phyloP scores from a whole-genome alignment of 225 moss, liverwort and hornwort species.

The Anthoceros angustus region DNA sequence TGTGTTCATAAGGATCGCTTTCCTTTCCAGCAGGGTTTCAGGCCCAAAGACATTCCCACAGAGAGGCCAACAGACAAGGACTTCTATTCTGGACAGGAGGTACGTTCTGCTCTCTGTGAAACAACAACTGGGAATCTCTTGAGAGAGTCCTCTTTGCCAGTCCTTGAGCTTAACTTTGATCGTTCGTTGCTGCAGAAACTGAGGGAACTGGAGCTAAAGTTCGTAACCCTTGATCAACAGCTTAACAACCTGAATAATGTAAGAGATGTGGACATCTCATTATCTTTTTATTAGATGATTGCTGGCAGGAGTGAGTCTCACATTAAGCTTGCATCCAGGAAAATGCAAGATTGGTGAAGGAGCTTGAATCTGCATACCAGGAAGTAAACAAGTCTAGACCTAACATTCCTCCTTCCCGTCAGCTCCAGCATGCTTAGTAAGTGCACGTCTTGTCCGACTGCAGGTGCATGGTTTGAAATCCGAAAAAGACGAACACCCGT shows the following conservation, averaged over 20 bases:
- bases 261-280: neutral
- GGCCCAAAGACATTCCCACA: neutral
- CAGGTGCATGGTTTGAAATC: slow-evolving; percentile 27
- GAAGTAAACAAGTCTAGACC: slow-evolving; percentile 25
- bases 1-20: no score
- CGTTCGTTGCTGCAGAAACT: slow-evolving; percentile 31
- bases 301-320: no score
- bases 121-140: neutral
- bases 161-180: neutral
- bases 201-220: slow-evolving; percentile 51
- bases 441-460: slow-evolving; percentile 2
- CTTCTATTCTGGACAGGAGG: neutral
- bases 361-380: slow-evolving; percentile 31
- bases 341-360: slow-evolving; percentile 43
- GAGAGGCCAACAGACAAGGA: slow-evolving; percentile 3
- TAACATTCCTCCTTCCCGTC: neutral
- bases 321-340: slow-evolving; percentile 26
- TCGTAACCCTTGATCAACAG: slow-evolving; percentile 43
- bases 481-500: no score
- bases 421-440: slow-evolving; percentile 3
- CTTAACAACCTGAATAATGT: slow-evolving; percentile 47
- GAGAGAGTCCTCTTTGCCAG: no score
- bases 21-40: no score
- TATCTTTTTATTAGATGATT: neutral
- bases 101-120: neutral